These are phyloP conservation scores for Aspergillus caelatus DNA, from an alignment of 2,329 filamentous ascomycete genomes.

Conservation along the genomic window DNA sequence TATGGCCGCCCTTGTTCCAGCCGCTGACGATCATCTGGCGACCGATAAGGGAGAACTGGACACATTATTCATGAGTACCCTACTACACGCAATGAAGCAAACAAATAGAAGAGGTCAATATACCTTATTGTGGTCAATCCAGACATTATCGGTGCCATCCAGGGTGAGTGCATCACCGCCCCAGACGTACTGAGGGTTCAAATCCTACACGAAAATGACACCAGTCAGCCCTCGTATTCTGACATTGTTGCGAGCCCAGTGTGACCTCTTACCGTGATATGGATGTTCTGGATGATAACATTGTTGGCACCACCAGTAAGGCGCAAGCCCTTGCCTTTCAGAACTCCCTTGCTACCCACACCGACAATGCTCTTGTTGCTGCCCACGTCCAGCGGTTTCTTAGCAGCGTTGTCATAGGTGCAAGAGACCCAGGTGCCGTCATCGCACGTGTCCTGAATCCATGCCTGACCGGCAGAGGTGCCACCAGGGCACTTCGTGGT, in stretches of 20 bases:
- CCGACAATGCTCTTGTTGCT: conserved; percentile 63
- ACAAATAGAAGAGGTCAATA: not conserved
- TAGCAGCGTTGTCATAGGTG: conserved; percentile 54
- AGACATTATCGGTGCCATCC: conserved; percentile 44
- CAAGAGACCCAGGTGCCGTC: conserved; percentile 40
- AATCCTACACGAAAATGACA: conserved; percentile 36
- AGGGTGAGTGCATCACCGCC: conserved; percentile 61
- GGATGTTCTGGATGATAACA: conserved; percentile 57
- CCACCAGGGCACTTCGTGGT: conserved; percentile 16
- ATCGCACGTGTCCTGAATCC: conserved; percentile 10
- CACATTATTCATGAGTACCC: not conserved
- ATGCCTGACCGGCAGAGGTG: conserved; percentile 13
- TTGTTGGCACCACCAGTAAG: conserved; percentile 52
- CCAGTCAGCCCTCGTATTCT: not conserved
- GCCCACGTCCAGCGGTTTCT: conserved; percentile 52
- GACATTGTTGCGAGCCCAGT: not conserved
- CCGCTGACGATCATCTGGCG: conserved; percentile 64
- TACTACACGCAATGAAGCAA: not conserved
- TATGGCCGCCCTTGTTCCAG: conserved; percentile 53
- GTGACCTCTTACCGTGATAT: conserved; percentile 6
- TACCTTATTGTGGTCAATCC: conserved; percentile 55
- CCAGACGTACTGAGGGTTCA: conserved; percentile 62
- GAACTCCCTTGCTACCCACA: conserved; percentile 54
- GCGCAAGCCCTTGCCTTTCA: conserved; percentile 60
- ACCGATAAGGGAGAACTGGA: conserved; percentile 57